Conservation (phyloP, 805 yeast species). For the Ogataea polymorpha region DNA sequence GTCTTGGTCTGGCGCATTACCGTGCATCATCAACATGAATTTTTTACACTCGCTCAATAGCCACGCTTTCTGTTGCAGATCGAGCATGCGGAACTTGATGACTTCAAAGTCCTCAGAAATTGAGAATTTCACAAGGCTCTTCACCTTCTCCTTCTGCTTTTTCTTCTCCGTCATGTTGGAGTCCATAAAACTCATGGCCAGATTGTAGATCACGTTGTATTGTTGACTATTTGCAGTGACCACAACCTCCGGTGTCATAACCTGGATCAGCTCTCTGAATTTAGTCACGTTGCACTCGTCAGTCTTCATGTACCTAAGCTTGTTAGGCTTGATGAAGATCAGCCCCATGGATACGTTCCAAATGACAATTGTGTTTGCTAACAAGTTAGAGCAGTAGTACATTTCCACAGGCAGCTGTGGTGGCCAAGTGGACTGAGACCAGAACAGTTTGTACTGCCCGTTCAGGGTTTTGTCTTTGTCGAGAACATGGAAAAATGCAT, state of each 20-base stretch:
- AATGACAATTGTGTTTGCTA: slow-evolving; percentile 45
- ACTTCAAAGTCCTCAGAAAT: slow-evolving; percentile 25
- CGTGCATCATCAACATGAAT: slow-evolving; percentile 16
- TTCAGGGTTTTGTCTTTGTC: slow-evolving; percentile 35
- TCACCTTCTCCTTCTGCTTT: slow-evolving; percentile 38
- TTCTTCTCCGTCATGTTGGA: slow-evolving; percentile 36
- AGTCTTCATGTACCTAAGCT: slow-evolving; percentile 40
- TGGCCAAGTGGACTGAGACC: slow-evolving; percentile 48
- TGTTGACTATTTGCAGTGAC: slow-evolving; percentile 56
- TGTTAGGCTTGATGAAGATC: slow-evolving; percentile 49
- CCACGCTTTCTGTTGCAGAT: slow-evolving; percentile 25
- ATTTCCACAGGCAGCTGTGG: slow-evolving; percentile 65
- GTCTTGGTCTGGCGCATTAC: slow-evolving; percentile 4
- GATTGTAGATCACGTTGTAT: slow-evolving; percentile 50
- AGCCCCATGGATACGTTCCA: slow-evolving; percentile 52
- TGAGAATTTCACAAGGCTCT: slow-evolving; percentile 29
- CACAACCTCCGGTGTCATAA: slow-evolving; percentile 43
- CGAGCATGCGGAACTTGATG: slow-evolving; percentile 17
- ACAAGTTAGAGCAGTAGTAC: slow-evolving; percentile 46
- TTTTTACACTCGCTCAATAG: slow-evolving; percentile 22
- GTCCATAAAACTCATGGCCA: slow-evolving; percentile 42
- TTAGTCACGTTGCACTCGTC: slow-evolving; percentile 13
- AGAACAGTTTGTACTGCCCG: slow-evolving; percentile 33
- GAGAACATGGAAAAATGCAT: slow-evolving; percentile 53
- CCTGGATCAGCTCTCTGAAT: slow-evolving; percentile 23